Percentiles rank a stretch among this genome's conserved stretches.
These are phyloP conservation scores for Dendrobium chrysotoxum DNA, from an alignment of 106 monocot genomes.

Conservation along the genomic window DNA sequence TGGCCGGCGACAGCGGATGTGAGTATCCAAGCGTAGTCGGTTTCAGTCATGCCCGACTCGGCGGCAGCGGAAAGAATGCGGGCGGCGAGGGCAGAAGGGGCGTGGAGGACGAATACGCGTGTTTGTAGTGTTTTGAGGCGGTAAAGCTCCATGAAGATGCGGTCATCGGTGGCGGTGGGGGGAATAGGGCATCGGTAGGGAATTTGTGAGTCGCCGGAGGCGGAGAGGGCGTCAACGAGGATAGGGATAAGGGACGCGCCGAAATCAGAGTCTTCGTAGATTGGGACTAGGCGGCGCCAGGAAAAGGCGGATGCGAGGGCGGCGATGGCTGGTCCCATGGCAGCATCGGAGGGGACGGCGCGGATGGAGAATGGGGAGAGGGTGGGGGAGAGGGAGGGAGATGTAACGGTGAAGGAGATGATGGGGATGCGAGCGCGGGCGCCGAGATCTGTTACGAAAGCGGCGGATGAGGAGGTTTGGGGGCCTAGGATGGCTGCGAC, in stretches of 20 bases:
- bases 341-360: slow-evolving; percentile 27
- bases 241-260: slow-evolving; percentile 32
- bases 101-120: slow-evolving; percentile 49
- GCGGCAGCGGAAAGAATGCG: slow-evolving; percentile 11
- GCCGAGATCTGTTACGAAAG: slow-evolving; percentile 15
- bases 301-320: slow-evolving; percentile 24
- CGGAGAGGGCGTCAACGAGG: slow-evolving; percentile 34
- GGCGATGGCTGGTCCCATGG: slow-evolving; percentile 28
- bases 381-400: slow-evolving; percentile 23
- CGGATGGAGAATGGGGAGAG: slow-evolving; percentile 45
- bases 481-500: slow-evolving; percentile 18
- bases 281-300: slow-evolving; percentile 39
- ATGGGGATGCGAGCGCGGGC: slow-evolving; percentile 1
- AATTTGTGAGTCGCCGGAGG: slow-evolving; percentile 12
- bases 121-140: slow-evolving; percentile 39
- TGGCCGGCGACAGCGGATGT: slow-evolving; percentile 19
- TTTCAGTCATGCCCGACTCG: slow-evolving; percentile 17
- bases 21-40: slow-evolving; percentile 28
- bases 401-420: slow-evolving; percentile 22
- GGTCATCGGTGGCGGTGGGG: slow-evolving; percentile 17
- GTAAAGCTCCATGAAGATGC: slow-evolving; percentile 33
- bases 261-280: slow-evolving; percentile 42
- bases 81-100: slow-evolving; percentile 2
- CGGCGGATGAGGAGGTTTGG: slow-evolving; percentile 4
- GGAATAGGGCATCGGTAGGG: slow-evolving; percentile 32